Evolutionary conservation across 306 rosid species (phyloP), one percentile per base, ranked within the genome.

Genomic region (Citrullus amarus): DNA sequence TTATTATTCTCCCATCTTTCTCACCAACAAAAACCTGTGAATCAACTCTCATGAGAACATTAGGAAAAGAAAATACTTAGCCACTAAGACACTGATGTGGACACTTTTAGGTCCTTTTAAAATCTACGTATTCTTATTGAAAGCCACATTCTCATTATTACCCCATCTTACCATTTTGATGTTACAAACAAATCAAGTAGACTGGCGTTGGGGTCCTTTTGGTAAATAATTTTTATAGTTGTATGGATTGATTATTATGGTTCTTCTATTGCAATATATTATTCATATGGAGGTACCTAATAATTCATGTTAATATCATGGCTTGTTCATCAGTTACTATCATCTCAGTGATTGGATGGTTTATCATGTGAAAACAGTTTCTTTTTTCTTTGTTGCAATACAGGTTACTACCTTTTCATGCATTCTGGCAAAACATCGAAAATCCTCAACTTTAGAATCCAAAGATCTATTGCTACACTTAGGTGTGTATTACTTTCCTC

Each of bases 361-460:
- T 38, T 46, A 48, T 48, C 58, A 71, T 48, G 20, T 46, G 25
- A 5, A 51, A 73, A 48, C 18, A 53, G n/a, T 53, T 53, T 6
- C 16, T 51, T 53, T 6, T 16, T 53, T 53, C n/a, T 53, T 53
- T 78, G 34, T 81, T 78, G 79, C 34, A 80, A 17, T 57, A 81
- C 90, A 96, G 99, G 83, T 86, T 69, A 92, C 97, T 50, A 73
- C 99, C 77, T 91, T 88, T 76, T 88, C 97, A n/a, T 92, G 99
- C 87, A 78, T 81, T 84, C 87, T 96, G 91, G 98, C 99, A 30
- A 96, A 96, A 87, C 99, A 96, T 83, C 88, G 99, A 79, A 96
- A 96, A 80, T 92, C 99, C 63, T 84, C 98, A 72, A 91, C 92
- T 72, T 81, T 96, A 76, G 99, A 96, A 87, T 88, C 96, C 86